phyloP scores from a whole-genome alignment of 345 rosid genomes.

The Mercurialis annua region DNA sequence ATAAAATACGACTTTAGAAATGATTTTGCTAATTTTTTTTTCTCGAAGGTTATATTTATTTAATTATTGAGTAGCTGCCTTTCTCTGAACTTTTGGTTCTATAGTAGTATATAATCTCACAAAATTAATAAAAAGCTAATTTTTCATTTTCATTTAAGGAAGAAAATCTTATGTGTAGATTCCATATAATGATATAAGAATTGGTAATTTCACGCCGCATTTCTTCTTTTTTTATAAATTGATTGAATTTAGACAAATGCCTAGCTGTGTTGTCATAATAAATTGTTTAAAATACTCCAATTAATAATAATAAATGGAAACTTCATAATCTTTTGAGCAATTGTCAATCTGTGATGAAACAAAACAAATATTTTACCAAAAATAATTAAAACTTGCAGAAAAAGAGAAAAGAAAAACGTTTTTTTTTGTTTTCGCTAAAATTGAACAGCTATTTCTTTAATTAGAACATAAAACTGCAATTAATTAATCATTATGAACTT shows the following conservation, averaged over 20 bases:
- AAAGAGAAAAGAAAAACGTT: neutral
- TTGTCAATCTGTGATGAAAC: neutral
- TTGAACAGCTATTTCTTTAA: neutral
- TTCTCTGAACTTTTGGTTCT: neutral
- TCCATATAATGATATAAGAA: neutral
- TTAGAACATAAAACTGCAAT: neutral
- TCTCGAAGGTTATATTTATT: too few relatives aligned
- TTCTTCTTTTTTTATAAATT: neutral
- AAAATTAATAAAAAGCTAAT: neutral
- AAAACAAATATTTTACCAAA: conserved; percentile 3
- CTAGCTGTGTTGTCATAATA: neutral
- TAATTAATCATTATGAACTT: neutral
- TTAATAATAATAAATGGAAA: neutral
- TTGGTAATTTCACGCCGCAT: neutral
- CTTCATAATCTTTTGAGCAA: neutral
- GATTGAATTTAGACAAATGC: neutral
- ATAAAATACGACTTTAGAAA: too few relatives aligned
- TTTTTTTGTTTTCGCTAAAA: neutral
- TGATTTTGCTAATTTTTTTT: too few relatives aligned
- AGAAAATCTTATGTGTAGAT: conserved; percentile 6
- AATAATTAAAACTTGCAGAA: neutral
- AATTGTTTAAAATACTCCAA: neutral
- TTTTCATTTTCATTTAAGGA: neutral
- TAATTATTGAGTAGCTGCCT: neutral
- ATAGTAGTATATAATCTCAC: neutral